Conservation (phyloP, 768 basidiomycete species). For the Trametes cubensis region DNA sequence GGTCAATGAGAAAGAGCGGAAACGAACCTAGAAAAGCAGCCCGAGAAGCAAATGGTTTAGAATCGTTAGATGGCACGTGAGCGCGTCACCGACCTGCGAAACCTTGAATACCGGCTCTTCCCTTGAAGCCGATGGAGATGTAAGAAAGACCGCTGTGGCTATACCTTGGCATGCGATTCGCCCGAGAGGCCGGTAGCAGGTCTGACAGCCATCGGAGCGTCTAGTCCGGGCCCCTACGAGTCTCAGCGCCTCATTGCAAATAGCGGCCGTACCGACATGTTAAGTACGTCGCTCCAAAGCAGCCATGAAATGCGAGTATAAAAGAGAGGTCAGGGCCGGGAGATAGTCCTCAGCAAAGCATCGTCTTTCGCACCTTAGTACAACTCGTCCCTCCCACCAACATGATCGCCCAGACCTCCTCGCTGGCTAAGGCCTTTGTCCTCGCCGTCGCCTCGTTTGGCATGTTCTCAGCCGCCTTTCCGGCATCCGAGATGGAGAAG, state of each 20-base stretch:
- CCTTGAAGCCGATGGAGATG: too few species aligned
- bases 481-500: conserved; percentile 8
- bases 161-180: too few species aligned
- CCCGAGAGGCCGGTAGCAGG: neutral
- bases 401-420: conserved; percentile 16
- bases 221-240: too few species aligned
- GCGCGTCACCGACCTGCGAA: too few species aligned
- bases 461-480: conserved; percentile 12
- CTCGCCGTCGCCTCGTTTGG: conserved; percentile 9
- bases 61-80: too few species aligned
- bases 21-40: too few species aligned
- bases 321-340: neutral
- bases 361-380: neutral
- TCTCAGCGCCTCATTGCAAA: too few species aligned
- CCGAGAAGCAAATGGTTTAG: too few species aligned
- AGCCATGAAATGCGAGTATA: neutral
- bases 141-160: too few species aligned
- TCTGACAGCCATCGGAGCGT: too few species aligned
- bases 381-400: neutral
- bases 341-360: neutral
- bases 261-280: neutral
- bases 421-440: neutral
- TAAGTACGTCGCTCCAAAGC: neutral
- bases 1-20: too few species aligned
- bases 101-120: too few species aligned